phyloP scores from a whole-genome alignment of 2,329 filamentous ascomycete genomes.

The Pestalotiopsis sp. region DNA sequence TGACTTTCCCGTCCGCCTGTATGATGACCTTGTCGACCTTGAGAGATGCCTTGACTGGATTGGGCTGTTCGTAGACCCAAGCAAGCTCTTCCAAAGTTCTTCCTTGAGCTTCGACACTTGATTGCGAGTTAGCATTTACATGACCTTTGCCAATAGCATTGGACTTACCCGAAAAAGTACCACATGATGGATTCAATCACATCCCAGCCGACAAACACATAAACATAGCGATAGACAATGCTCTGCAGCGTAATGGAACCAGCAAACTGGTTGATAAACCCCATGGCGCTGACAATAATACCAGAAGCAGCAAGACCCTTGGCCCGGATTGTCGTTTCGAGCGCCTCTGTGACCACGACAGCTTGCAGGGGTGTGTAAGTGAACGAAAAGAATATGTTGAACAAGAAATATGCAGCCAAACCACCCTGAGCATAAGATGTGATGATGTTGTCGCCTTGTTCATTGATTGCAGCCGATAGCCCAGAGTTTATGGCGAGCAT shows the following conservation, averaged over 20 bases:
- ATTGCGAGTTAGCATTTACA: conserved; percentile 10
- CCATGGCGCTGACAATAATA: conserved; percentile 44
- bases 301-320: conserved; percentile 46
- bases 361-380: conserved; percentile 51
- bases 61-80: conserved; percentile 49
- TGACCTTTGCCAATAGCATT: background rate
- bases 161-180: conserved; percentile 45
- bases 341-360: conserved; percentile 45
- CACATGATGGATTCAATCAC: conserved; percentile 40
- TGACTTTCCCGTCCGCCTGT: conserved; percentile 43
- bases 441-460: conserved; percentile 30
- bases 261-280: conserved; percentile 50
- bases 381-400: conserved; percentile 50
- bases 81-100: conserved; percentile 50
- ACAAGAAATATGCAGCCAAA: conserved; percentile 48
- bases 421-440: conserved; percentile 40
- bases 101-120: conserved; percentile 48
- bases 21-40: conserved; percentile 51
- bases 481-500: conserved; percentile 46
- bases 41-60: conserved; percentile 49
- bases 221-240: conserved; percentile 44
- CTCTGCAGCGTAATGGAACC: conserved; percentile 45
- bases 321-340: conserved; percentile 48
- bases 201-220: conserved; percentile 51
- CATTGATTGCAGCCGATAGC: conserved; percentile 38